Evolutionary conservation across 2,329 filamentous ascomycete genomes (phyloP).

Genomic region (Fusarium bulbicola): DNA sequence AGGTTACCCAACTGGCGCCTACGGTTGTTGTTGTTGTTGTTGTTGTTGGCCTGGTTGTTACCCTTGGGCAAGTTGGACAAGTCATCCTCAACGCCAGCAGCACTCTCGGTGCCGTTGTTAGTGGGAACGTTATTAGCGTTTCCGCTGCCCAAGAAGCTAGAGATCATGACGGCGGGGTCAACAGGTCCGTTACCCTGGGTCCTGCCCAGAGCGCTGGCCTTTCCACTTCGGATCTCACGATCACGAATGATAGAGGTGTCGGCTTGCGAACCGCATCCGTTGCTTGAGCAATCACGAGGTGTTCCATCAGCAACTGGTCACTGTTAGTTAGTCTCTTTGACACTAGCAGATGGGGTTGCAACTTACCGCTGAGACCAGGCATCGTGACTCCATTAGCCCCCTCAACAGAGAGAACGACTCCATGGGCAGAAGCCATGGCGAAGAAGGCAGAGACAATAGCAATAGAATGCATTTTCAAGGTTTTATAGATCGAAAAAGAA

Average conservation of each 20-base stretch:
- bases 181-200: conserved; percentile 69
- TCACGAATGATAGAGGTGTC: conserved; percentile 76
- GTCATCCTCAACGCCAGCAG: conserved; percentile 55
- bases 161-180: conserved; percentile 64
- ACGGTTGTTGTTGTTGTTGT: not conserved
- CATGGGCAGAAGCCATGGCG: conserved; percentile 64
- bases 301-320: conserved; percentile 69
- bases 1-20: conserved; percentile 43
- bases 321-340: not conserved
- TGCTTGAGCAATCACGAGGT: conserved; percentile 71
- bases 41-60: not conserved
- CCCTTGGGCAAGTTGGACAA: conserved; percentile 43
- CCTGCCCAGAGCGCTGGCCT: conserved; percentile 68
- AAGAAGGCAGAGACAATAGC: conserved; percentile 48
- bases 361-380: conserved; percentile 61
- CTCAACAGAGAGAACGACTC: conserved; percentile 63
- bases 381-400: conserved; percentile 71
- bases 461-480: conserved; percentile 44
- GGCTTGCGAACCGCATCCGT: conserved; percentile 70
- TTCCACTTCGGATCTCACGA: conserved; percentile 63
- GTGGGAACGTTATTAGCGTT: not conserved
- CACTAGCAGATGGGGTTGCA: not conserved
- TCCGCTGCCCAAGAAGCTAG: conserved; percentile 64
- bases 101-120: conserved; percentile 27
- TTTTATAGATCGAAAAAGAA: no score